Percentiles rank a stretch among this genome's conserved stretches.
Evolutionary conservation across 2,329 filamentous ascomycete species (phyloP).

Genomic region (Ustilaginoidea virens): DNA sequence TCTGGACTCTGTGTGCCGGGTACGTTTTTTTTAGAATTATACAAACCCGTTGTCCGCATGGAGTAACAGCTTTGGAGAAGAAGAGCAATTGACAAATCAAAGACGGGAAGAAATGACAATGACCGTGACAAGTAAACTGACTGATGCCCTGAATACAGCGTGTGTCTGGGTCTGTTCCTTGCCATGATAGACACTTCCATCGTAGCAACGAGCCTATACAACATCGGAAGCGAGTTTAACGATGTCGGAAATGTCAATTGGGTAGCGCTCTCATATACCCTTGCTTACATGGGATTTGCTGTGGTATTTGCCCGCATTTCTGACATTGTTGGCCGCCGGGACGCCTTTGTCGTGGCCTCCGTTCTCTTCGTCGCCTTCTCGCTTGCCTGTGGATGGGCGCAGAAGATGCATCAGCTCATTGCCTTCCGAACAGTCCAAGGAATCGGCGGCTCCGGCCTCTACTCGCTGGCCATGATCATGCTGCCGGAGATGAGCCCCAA

Average conservation of each 20-base stretch:
- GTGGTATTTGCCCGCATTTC: slow-evolving; percentile 38
- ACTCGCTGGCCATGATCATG: slow-evolving; percentile 40
- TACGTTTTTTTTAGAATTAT: too few relatives aligned
- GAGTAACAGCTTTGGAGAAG: too few relatives aligned
- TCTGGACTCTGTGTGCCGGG: too few relatives aligned
- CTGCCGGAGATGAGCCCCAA: slow-evolving; percentile 32
- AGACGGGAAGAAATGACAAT: too few relatives aligned
- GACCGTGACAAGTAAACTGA: too few relatives aligned
- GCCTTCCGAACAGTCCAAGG: slow-evolving; percentile 34
- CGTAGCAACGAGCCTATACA: slow-evolving; percentile 40
- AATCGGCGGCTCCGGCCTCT: slow-evolving; percentile 34
- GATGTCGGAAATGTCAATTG: slow-evolving; percentile 31
- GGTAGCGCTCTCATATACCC: slow-evolving; percentile 39
- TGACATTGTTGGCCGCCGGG: slow-evolving; percentile 37
- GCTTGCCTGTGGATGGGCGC: slow-evolving; percentile 30
- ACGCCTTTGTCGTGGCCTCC: slow-evolving; percentile 34
- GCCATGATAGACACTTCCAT: slow-evolving; percentile 45
- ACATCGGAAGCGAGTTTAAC: slow-evolving; percentile 36
- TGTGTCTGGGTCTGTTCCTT: slow-evolving; percentile 38
- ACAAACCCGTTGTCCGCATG: too few relatives aligned
- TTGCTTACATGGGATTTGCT: slow-evolving; percentile 40
- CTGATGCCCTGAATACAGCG: too few relatives aligned
- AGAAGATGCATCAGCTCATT: slow-evolving; percentile 26
- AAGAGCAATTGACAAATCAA: too few relatives aligned
- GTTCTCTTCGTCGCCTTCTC: slow-evolving; percentile 41